phyloP scores from a whole-genome alignment of 164 flowering plant species.

The Vitis vinifera region ASM3070453v1 NC_081814.1:2767001-2767500 shows the following conservation, averaged over 20 bases:
- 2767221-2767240: neutral
- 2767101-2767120: neutral
- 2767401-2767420: too few relatives aligned
- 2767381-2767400: too few relatives aligned
- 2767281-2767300: neutral
- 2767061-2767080: neutral
- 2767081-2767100: neutral
- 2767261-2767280: too few relatives aligned
- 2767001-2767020: neutral
- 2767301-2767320: too few relatives aligned
- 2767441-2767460: too few relatives aligned
- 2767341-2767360: too few relatives aligned
- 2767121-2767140: neutral
- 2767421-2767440: too few relatives aligned
- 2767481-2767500: too few relatives aligned
- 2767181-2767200: neutral
- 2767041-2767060: neutral
- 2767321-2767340: too few relatives aligned
- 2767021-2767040: neutral
- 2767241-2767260: neutral
- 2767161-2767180: neutral
- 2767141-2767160: neutral
- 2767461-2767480: too few relatives aligned
- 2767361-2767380: too few relatives aligned
- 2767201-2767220: neutral